Conservation (phyloP, 2,329 filamentous ascomycete species). For the Neonectria faginata region DNA sequence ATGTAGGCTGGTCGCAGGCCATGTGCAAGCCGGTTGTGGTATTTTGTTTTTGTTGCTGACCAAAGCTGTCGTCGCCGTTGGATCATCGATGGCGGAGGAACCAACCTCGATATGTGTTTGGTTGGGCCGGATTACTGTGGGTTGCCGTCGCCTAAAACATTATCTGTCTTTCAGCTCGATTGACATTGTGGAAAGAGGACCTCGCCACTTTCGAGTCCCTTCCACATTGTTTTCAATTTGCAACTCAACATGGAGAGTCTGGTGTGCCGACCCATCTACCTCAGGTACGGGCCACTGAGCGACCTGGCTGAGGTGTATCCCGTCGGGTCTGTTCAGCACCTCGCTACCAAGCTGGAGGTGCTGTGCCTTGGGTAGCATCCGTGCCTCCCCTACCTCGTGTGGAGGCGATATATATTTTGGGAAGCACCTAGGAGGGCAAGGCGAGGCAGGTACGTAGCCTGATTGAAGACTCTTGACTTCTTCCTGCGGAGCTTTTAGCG, state of each 20-base stretch:
- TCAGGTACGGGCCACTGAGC: conserved; percentile 6
- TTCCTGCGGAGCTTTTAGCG: conserved; percentile 56
- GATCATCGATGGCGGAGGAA: conserved; percentile 21
- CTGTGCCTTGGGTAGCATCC: conserved; percentile 9
- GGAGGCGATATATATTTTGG: conserved; percentile 26
- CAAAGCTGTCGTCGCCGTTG: conserved; percentile 28
- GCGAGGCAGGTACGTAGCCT: conserved; percentile 26
- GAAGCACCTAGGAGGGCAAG: conserved; percentile 16
- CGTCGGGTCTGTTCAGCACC: conserved; percentile 4
- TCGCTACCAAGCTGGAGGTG: conserved; percentile 12
- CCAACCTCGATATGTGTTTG: background rate
- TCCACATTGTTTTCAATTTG: background rate
- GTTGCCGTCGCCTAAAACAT: background rate
- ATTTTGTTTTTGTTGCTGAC: conserved; percentile 24
- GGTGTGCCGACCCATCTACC: background rate
- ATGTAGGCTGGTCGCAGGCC: background rate
- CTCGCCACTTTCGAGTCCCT: background rate
- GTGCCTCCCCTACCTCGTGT: conserved; percentile 17
- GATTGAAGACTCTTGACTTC: conserved; percentile 45
- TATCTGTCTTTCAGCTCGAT: background rate
- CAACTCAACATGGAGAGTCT: background rate
- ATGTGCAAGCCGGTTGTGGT: conserved; percentile 1
- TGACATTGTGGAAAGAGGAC: background rate
- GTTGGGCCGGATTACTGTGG: background rate
- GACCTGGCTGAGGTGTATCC: background rate